Base-by-base conservation (phyloP, 2,329 filamentous ascomycete genomes). In the Penicillium sp. region DNA sequence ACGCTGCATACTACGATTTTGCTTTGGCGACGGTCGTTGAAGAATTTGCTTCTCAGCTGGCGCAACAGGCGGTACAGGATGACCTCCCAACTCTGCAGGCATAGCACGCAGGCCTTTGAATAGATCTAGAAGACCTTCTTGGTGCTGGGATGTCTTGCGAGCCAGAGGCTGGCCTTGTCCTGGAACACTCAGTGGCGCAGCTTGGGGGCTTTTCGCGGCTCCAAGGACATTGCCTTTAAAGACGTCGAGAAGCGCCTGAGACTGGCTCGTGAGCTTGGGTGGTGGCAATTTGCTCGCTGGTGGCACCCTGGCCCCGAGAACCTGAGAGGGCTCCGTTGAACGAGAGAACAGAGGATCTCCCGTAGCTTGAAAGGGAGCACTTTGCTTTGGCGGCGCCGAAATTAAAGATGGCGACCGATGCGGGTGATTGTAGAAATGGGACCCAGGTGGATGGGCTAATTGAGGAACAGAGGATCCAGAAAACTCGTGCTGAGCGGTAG, bases 251-350 rank as follows among this genome's bases (percentile, higher is more conserved):
- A 86, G 66, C n/a, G 77, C 76, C 52, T 81, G 73, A 1, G 81
- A 77, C 65, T 86, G 83, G 12, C 76, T 77, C 33, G 75, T 85
- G 29, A 86, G 75, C 56, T 79, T 81, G 6, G 82, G 82, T 36
- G 79, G 75, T 15, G 84, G 83, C 23, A 86, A 65, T 47, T 81
- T 81, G 65, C 60, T 83, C 68, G 83, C 81, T 31, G 80, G 76
- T 1, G 83, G 84, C 28, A 80, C 76, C 33, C 71, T 68, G 38
- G 76, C 74, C n/a, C 73, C 73, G 51, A 74, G 72, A 46, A 70
- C 47, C 39, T 68, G 66, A 38, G 66, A 57, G 29, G 60, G 55
- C 29, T 68, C 71, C 21, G 70, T 62, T 36, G 65, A 65, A 50
- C 71, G 70, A 31, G 70, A 67, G 64, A 78, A 75, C 57, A 76